Base-by-base conservation (phyloP, 176 grass and related monocot species). In the Lolium perenne region DNA sequence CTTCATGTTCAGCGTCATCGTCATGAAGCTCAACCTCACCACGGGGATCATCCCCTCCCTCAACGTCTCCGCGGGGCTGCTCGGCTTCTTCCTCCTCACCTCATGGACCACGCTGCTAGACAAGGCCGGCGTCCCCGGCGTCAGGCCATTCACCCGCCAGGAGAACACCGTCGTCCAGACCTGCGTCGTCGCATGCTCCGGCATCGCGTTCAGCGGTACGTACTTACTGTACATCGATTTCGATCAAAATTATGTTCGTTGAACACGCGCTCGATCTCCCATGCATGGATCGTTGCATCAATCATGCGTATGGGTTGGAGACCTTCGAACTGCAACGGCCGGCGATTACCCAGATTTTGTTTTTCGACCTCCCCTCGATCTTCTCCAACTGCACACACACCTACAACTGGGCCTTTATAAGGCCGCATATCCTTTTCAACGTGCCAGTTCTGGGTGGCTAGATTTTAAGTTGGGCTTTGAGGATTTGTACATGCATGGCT, bases 11-110 rank as follows among this genome's bases (percentile, higher is more conserved):
- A 95, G 91, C 80, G 84, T 95, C 40, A 95, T 97, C 76, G 93
- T 93, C 18, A 97, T 97, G 95, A 97, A 97, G 89, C 95, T 97
- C 20, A 97, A 95, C 91, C 95, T 95, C 48, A 97, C 95, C 16
- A 97, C 93, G 1, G 93, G 93, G 78, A 95, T 97, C 87, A 92
- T 97, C 87, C 95, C 95, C 0, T 93, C 91, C 10, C 89, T 95
- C 65, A 97, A 93, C 88, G 95, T 93, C 87, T 94, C 93, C n/a
- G 89, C 95, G 23, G 95, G 95, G 0, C 88, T 97, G 58, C 89
- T 97, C 32, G 93, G 95, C 23, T 95, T 97, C 91, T 93, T 97
- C 91, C 83, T 95, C 79, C 89, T 97, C 69, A 79, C 81, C 26
- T 71, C 64, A 0, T 97, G 93, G 91, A 97, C 89, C 18, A 83